A percentile compares a stretch with the other conserved stretches of the same genome.
phyloP scores from a whole-genome alignment of 2,329 filamentous ascomycete species.

The Graphiopsis chlorocephala region DNA sequence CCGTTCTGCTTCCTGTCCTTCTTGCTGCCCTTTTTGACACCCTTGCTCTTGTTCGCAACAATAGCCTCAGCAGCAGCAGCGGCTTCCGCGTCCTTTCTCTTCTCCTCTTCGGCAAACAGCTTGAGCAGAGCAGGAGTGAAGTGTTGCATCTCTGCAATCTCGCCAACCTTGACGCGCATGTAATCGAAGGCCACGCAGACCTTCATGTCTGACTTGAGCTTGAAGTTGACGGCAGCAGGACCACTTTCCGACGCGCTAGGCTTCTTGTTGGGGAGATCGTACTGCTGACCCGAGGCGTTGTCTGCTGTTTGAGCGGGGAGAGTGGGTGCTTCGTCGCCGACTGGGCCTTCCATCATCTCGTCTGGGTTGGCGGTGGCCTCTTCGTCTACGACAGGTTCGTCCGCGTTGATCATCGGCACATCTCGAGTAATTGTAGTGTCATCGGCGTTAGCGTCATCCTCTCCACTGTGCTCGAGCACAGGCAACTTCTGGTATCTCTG shows the following conservation, averaged over 20 bases:
- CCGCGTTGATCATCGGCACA: constrained; percentile 20
- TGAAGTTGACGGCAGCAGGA: constrained; percentile 31
- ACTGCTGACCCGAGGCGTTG: constrained; percentile 20
- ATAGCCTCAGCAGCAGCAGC: background rate
- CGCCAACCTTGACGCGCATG: constrained; percentile 69
- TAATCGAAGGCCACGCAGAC: constrained; percentile 75
- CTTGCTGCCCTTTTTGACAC: constrained; percentile 7
- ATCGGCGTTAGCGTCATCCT: constrained; percentile 25
- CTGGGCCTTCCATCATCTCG: constrained; percentile 3
- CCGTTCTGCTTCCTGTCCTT: background rate
- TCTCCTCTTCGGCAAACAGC: constrained; percentile 51
- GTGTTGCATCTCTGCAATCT: constrained; percentile 64
- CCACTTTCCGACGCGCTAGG: constrained; percentile 8
- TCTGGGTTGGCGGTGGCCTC: background rate
- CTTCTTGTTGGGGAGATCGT: constrained; percentile 22
- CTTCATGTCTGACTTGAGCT: constrained; percentile 54
- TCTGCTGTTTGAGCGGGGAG: constrained; percentile 24
- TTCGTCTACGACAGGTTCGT: constrained; percentile 21
- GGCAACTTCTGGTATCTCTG: constrained; percentile 84
- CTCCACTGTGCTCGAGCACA: constrained; percentile 42
- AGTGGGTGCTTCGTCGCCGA: constrained; percentile 25
- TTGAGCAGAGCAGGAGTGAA: constrained; percentile 60
- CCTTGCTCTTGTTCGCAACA: constrained; percentile 1
- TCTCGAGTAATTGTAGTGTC: constrained; percentile 23
- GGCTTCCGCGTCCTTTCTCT: constrained; percentile 16